A percentile compares a stretch with the other conserved stretches of the same genome.
Conservation (phyloP, 768 basidiomycete species). For the Mycena crocata region DNA sequence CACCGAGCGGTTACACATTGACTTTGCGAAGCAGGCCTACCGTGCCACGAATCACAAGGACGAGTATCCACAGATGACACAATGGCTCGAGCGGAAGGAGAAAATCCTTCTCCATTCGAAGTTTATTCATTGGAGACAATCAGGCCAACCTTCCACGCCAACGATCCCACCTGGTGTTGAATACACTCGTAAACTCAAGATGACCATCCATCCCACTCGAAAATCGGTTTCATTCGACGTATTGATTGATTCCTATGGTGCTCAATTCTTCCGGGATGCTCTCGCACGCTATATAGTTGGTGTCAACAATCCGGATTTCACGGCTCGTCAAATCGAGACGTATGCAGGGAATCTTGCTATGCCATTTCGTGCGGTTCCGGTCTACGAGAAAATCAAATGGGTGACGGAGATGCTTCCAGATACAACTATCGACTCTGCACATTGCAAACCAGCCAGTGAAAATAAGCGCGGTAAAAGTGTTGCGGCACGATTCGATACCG, state of each 20-base stretch:
- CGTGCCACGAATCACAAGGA: slow-evolving; percentile 16
- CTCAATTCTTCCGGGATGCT: background rate
- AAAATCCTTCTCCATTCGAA: slow-evolving; percentile 30
- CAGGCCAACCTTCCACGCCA: background rate
- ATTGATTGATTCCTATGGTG: too few relatives aligned
- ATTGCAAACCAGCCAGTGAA: slow-evolving; percentile 35
- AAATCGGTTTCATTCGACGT: too few relatives aligned
- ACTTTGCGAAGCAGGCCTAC: slow-evolving; percentile 9
- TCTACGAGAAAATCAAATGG: slow-evolving; percentile 49
- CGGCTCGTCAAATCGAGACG: slow-evolving; percentile 14
- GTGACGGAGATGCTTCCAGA: slow-evolving; percentile 10
- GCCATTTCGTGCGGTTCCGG: slow-evolving; percentile 39
- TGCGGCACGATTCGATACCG: slow-evolving; percentile 50
- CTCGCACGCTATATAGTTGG: background rate
- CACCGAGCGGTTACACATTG: slow-evolving; percentile 14
- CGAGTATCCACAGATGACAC: slow-evolving; percentile 43
- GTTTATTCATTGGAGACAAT: slow-evolving; percentile 10
- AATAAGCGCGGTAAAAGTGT: slow-evolving; percentile 29
- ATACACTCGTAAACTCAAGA: background rate
- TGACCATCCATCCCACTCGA: background rate
- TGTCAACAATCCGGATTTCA: background rate
- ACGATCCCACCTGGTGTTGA: background rate
- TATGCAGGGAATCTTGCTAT: slow-evolving; percentile 25
- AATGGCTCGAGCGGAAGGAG: slow-evolving; percentile 44
- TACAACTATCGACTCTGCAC: slow-evolving; percentile 42